These are phyloP conservation scores for Arthroderma uncinatum DNA, from an alignment of 2,329 filamentous ascomycete genomes.

Conservation along the genomic window DNA sequence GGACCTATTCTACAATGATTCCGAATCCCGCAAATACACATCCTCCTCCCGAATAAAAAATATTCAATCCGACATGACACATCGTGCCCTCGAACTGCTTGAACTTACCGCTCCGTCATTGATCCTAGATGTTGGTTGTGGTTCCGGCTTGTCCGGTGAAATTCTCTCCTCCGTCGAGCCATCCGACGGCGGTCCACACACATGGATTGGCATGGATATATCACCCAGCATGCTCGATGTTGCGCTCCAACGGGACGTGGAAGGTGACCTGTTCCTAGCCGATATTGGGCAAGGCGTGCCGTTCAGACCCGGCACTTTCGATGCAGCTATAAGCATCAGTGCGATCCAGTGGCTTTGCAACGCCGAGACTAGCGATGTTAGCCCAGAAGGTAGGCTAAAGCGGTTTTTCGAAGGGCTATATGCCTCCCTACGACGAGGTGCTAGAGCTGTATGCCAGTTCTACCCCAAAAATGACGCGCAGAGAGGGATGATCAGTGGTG, in stretches of 20 bases:
- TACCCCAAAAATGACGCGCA: conserved; percentile 94
- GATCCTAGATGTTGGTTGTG: conserved; percentile 94
- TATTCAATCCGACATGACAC: conserved; percentile 90
- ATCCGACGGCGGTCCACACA: conserved; percentile 71
- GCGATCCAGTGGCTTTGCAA: conserved; percentile 99
- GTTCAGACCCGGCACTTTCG: conserved; percentile 83
- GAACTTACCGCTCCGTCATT: conserved; percentile 67
- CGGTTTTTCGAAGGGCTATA: conserved; percentile 93
- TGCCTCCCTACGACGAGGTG: conserved; percentile 68
- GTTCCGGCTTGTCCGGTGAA: conserved; percentile 85
- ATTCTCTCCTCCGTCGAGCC: conserved; percentile 65
- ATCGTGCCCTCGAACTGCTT: conserved; percentile 84
- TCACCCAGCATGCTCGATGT: conserved; percentile 94
- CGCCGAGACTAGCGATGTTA: conserved; percentile 78
- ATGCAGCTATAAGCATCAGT: conserved; percentile 87
- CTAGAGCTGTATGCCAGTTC: conserved; percentile 89
- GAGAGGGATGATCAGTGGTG: conserved; percentile 79
- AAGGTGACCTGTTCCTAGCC: conserved; percentile 85
- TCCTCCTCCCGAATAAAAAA: conserved; percentile 90
- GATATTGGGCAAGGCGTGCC: conserved; percentile 94
- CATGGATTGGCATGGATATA: conserved; percentile 96
- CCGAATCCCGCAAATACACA: conserved; percentile 93
- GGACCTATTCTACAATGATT: conserved; percentile 95
- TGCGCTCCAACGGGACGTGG: conserved; percentile 79
- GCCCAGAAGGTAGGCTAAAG: conserved; percentile 61